Base-by-base conservation (phyloP, 768 basidiomycete genomes). In the Rickenella mellea region DNA sequence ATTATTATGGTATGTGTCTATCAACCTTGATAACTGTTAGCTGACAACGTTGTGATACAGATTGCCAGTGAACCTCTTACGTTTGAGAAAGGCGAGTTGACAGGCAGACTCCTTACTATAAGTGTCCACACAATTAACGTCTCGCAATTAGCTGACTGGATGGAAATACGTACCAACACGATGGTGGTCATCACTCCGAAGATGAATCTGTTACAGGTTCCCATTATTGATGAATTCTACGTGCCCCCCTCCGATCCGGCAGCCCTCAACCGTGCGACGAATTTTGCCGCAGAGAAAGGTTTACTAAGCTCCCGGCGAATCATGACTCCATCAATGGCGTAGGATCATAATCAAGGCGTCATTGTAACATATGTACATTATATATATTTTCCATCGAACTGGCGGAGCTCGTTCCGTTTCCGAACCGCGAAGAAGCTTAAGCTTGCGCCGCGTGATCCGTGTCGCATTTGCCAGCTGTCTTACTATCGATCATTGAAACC, bases 141-240 rank as follows among this genome's bases (percentile, higher is more conserved):
- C 29, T 30, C 27, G 31, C 7, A 6, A 28, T 30, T 49, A 80
- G 89, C 90, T 39, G 96, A 99, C 59, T 99, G 96, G 96, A 93
- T 97, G 83, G 96, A 97, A 61, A 93, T 99, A 54, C 85, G 84
- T 58, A 94, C 90, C 10, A 97, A 99, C 60, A 81, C 88, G 49
- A 85, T 97, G 83, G 82, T 91, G 19, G 80, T 96, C 38, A 85
- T 97, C 51, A 98, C 94, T 0, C 87, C 88, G 28, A 91, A 90
- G 69, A 91, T 94, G 78, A 97, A 97, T 56, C 61, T 96, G 20
- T 67, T 97, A 15, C 90, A 94, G 58, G 88, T 94, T 49, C 94
- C 94, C 2, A 96, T 98, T 55, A 66, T 87, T 33, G 92, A 97
- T 69, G 81, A 90, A 58, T 94, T 79, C 63, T 90, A 88, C 60